These are phyloP conservation scores for Kwoniella dendrophila DNA, from an alignment of 768 basidiomycete species.

Conservation along the genomic window DNA sequence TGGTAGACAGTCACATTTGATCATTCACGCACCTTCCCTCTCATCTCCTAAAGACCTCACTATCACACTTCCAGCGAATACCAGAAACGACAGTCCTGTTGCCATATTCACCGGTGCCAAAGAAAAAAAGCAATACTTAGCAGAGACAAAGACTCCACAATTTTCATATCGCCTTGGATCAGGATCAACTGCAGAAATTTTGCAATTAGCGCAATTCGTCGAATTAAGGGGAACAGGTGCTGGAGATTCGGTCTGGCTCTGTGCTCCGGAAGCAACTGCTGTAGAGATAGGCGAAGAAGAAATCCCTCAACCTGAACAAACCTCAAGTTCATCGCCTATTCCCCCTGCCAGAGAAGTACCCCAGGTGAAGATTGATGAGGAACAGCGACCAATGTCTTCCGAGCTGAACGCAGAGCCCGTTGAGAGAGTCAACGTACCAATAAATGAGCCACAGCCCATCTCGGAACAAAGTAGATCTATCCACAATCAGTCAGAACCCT, in stretches of 20 bases:
- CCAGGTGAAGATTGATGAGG: background rate
- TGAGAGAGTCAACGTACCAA: constrained; percentile 1
- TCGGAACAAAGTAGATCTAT: no score
- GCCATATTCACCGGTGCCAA: background rate
- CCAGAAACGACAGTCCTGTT: background rate
- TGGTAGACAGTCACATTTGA: background rate
- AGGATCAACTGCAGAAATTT: constrained; percentile 13
- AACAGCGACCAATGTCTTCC: background rate
- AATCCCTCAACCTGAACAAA: constrained; percentile 3
- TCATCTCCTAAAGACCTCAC: background rate
- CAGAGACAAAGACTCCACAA: background rate
- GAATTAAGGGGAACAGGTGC: constrained; percentile 18
- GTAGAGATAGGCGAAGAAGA: constrained; percentile 29
- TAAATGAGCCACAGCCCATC: no score
- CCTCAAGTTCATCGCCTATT: background rate
- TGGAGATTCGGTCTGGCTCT: constrained; percentile 28
- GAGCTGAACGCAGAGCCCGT: background rate
- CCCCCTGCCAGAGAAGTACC: background rate
- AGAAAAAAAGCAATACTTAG: background rate
- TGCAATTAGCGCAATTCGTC: constrained; percentile 20
- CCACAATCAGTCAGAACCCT: background rate
- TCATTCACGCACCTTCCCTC: constrained; percentile 1
- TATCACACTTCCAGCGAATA: constrained; percentile 1
- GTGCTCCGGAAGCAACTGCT: constrained; percentile 15
- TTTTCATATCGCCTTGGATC: constrained; percentile 8